phyloP scores from a whole-genome alignment of 495 filamentous ascomycete species.

The Cercophora sp. region DNA sequence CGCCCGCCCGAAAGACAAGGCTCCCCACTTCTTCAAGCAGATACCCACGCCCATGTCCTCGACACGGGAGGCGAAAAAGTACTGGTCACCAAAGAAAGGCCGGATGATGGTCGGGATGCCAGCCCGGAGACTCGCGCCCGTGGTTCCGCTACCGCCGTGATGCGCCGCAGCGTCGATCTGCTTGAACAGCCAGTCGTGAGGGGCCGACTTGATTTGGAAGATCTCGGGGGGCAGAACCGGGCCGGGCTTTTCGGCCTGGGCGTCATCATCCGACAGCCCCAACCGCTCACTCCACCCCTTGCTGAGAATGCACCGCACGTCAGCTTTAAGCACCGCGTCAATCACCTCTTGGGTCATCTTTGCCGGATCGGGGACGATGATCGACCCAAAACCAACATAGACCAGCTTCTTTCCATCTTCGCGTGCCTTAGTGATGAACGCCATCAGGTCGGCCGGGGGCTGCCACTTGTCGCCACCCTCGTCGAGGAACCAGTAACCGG shows the following conservation, averaged over 20 bases:
- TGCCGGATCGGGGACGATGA: conserved; percentile 86
- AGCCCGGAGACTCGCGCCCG: conserved; percentile 86
- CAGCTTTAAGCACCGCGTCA: conserved; percentile 84
- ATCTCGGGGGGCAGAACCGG: conserved; percentile 75
- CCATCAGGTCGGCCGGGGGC: conserved; percentile 67
- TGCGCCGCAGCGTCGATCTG: conserved; percentile 94
- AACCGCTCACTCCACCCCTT: conserved; percentile 98
- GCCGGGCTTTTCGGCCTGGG: conserved; percentile 48
- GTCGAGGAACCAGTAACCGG: conserved; percentile 96
- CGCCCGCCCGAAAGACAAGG: conserved; percentile 72
- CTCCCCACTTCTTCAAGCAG: conserved; percentile 83
- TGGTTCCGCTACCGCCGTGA: conserved; percentile 93
- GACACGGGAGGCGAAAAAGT: conserved; percentile 85
- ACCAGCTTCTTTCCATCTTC: conserved; percentile 85
- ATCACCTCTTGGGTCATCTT: conserved; percentile 87
- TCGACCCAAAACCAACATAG: conserved; percentile 95
- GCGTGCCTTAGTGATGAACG: conserved; percentile 78
- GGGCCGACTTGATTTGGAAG: conserved; percentile 80
- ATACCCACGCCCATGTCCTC: conserved; percentile 92
- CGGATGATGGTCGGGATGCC: conserved; percentile 93
- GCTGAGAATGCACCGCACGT: conserved; percentile 90
- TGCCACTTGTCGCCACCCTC: conserved; percentile 67
- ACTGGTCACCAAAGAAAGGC: conserved; percentile 97
- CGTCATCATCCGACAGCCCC: conserved; percentile 39
- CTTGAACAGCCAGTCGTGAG: conserved; percentile 93